Base-by-base conservation (phyloP, 1,284 basidiomycete species). In the Pseudozyma flocculosa region DNA sequence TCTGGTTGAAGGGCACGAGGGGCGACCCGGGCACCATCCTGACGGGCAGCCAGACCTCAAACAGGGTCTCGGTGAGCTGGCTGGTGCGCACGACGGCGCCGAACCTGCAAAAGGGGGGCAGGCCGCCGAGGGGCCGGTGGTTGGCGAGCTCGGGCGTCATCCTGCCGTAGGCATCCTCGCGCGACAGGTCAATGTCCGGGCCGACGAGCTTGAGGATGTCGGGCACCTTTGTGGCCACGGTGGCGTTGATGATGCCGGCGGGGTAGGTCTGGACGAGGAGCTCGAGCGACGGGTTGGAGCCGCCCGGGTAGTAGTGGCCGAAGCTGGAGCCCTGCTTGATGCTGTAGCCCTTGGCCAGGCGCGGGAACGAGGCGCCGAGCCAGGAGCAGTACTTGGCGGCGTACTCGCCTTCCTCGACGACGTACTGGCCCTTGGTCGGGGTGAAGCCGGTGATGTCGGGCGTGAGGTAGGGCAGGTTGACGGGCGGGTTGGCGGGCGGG, bases 21-120 rank as follows among this genome's bases (percentile, higher is more conserved):
- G 45, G 46, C 9, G 46, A 34, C 3, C 34, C 24, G 34, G 18
- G 43, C 26, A 55, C 29, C 7, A 30, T 32, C 11, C 45, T 50
- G 15, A 59, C 15, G 24, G 50, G 61, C 3, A 64, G 22, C 61
- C 61, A 64, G 13, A 61, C 61, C 32, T 64, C 61, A 13, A 43
- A 43, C 11, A 61, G 45, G 24, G 51, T 58, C 19, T 29, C 15
- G 0, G 61, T 64, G 8, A 61, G 2, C n/a, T 24, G 8, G 39
- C 38, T 43, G 1, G 61, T 60, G 13, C 24, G 17, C 30, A 60
- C 50, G 34, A 36, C 39, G 32, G 41, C 47, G 3, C 58, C 61
- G 39, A 55, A 60, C 14, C 61, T 50, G 37, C 61, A 64, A 39
- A 64, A 64, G 18, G 58, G 53, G 2, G 61, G 61, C 22, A 64